Base-by-base conservation (phyloP, 2,329 filamentous ascomycete species). In the Hirsutella thompsonii region DNA sequence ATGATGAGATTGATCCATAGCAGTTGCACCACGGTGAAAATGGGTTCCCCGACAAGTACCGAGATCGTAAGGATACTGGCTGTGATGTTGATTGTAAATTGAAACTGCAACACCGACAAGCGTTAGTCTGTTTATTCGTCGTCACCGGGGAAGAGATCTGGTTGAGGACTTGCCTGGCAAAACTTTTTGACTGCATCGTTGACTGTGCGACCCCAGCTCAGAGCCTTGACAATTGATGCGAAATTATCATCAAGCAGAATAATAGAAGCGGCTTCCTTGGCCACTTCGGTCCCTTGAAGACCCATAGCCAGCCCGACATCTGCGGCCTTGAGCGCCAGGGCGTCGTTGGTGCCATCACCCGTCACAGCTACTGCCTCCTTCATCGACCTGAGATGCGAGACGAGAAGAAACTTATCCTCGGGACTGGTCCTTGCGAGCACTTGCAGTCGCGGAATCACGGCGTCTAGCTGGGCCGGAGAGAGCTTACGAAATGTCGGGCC, bases 271-370 rank as follows among this genome's bases (percentile, higher is more conserved):
- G 76, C 76, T 52, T 80, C 76, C 56, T 80, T 80, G 16, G 76
- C 76, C 10, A 80, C 76, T 52, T 81, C 76, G 4, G 77, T 80
- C 45, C 78, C 77, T 18, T 76, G 68, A 41, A 81, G 74, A 45
- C 78, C 78, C 76, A 81, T 81, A 5, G 77, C 76, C 53, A 81
- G 80, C 13, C 77, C 77, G 40, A 81, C 76, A 54, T 81, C 77
- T 11, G 77, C 77, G 42, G 72, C 72, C 57, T 80, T 81, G 21
- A 81, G 61, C 42, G 78, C 77, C 19, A 77, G 74, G 2, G 76
- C 77, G 50, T 81, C 78, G 41, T 81, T 81, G 34, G 76, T 80
- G 34, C 77, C 78, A 47, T 81, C 77, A 46, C 77, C 77, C 32
- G 77, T 81, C 1, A 81, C 76, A 30, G 77, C 77, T 21, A 81